These are phyloP conservation scores for Pseudogymnoascus sp. DNA, from an alignment of 2,329 filamentous ascomycete species.

Conservation along the genomic window DNA sequence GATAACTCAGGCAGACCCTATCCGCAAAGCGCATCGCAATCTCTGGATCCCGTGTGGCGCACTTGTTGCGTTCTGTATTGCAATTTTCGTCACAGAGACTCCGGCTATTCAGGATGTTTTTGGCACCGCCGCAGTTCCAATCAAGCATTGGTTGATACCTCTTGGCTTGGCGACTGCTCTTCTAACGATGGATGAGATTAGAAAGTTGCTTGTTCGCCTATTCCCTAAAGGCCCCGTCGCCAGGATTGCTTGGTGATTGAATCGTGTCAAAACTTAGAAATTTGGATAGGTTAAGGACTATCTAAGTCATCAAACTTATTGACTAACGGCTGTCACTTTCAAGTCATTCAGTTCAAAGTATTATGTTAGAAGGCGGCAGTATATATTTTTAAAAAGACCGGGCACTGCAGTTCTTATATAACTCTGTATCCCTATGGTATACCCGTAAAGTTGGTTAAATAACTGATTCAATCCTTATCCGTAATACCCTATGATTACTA, in stretches of 20 bases:
- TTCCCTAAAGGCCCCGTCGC: constrained; percentile 38
- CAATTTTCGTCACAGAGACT: constrained; percentile 46
- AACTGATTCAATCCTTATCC: not conserved
- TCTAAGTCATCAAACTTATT: not conserved
- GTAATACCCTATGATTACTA: not conserved
- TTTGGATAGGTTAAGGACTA: not conserved
- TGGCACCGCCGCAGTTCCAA: constrained; percentile 41
- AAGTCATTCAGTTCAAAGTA: not conserved
- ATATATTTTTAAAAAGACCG: not conserved
- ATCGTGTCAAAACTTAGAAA: not conserved
- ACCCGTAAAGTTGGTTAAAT: not conserved
- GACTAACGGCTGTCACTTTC: not conserved
- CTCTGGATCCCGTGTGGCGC: constrained; percentile 42
- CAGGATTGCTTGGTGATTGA: constrained; percentile 40
- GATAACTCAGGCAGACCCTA: constrained; percentile 44
- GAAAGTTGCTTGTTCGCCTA: constrained; percentile 42
- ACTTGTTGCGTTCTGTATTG: constrained; percentile 41
- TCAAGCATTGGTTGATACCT: constrained; percentile 46
- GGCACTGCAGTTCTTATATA: not conserved
- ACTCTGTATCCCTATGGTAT: not conserved
- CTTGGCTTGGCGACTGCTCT: constrained; percentile 43
- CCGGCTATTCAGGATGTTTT: constrained; percentile 43
- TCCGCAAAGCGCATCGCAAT: constrained; percentile 40
- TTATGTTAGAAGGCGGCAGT: not conserved
- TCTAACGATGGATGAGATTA: constrained; percentile 43